Evolutionary conservation across 495 filamentous ascomycete genomes (phyloP).

Genomic region (Hapsidospora chrysogenum): DNA sequence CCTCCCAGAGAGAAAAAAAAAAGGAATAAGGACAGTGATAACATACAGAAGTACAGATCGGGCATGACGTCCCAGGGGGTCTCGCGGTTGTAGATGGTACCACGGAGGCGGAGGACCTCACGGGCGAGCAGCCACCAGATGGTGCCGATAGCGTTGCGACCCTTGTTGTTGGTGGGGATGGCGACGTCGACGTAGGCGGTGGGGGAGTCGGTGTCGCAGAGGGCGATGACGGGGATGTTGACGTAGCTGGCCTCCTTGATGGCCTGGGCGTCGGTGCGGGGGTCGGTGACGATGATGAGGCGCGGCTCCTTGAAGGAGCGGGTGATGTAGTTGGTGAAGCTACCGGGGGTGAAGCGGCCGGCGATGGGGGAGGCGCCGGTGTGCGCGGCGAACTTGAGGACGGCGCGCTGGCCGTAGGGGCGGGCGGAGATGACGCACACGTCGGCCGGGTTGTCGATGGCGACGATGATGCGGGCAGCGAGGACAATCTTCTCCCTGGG

Average conservation of each 20-base stretch:
- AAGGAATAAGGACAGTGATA: not conserved
- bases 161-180: slow-evolving; percentile 99
- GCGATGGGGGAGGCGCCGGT: slow-evolving; percentile 96
- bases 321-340: slow-evolving; percentile 99
- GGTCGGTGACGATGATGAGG: slow-evolving; percentile 97
- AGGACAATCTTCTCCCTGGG: slow-evolving; percentile 97
- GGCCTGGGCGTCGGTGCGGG: slow-evolving; percentile 97
- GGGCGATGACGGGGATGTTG: slow-evolving; percentile 98
- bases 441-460: slow-evolving; percentile 98
- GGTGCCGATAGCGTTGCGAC: slow-evolving; percentile 92
- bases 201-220: slow-evolving; percentile 97
- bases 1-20: not conserved
- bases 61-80: slow-evolving; percentile 97
- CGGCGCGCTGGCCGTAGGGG: slow-evolving; percentile 97
- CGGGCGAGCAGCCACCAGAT: slow-evolving; percentile 99
- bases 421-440: slow-evolving; percentile 98
- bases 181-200: slow-evolving; percentile 99
- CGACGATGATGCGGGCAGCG: slow-evolving; percentile 93
- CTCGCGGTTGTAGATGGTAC: slow-evolving; percentile 85
- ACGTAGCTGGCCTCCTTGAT: slow-evolving; percentile 99
- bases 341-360: slow-evolving; percentile 98
- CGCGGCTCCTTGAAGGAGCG: slow-evolving; percentile 99
- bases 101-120: slow-evolving; percentile 96
- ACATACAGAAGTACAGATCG: slow-evolving; percentile 93
- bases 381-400: slow-evolving; percentile 96